A percentile compares a stretch with the other conserved stretches of the same genome.
phyloP scores from a whole-genome alignment of 306 rosid species.

The Prunus dulcis region DNA sequence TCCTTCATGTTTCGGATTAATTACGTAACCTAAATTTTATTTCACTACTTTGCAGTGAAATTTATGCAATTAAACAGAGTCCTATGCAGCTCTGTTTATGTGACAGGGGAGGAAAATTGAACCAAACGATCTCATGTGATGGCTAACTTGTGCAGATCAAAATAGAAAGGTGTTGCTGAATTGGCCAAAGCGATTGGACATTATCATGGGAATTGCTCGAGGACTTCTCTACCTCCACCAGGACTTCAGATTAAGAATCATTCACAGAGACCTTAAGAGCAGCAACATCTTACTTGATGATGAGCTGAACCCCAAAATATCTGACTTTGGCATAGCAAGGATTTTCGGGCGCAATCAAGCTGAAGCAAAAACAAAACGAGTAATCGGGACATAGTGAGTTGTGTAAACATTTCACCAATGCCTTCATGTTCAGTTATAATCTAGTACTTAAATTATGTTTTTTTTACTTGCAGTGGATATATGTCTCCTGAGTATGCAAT shows the following conservation, averaged over 20 bases:
- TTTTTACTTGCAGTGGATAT: constrained; percentile 17
- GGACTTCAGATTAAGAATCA: constrained; percentile 28
- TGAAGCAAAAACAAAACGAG: constrained; percentile 23
- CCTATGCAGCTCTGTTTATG: background rate
- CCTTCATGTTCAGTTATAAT: background rate
- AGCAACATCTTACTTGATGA: constrained; percentile 29
- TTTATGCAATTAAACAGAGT: too few species aligned
- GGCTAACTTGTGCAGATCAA: background rate
- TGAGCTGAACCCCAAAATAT: constrained; percentile 31
- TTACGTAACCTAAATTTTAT: too few species aligned
- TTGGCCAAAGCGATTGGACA: constrained; percentile 22
- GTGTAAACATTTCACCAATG: too few species aligned
- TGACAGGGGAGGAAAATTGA: background rate
- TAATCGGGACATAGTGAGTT: constrained; percentile 28
- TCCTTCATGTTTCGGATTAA: background rate
- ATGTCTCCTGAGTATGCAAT: constrained; percentile 32
- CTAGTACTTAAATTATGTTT: background rate
- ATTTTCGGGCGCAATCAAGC: constrained; percentile 19
- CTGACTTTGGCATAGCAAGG: constrained; percentile 37
- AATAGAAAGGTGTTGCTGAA: constrained; percentile 8
- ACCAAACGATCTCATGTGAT: background rate
- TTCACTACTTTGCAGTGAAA: background rate
- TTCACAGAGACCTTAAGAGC: constrained; percentile 29
- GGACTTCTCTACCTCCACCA: constrained; percentile 32
- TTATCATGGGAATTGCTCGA: constrained; percentile 19